Evolutionary conservation across 2,329 filamentous ascomycete species (phyloP).

Genomic region (Periconia sp.): DNA sequence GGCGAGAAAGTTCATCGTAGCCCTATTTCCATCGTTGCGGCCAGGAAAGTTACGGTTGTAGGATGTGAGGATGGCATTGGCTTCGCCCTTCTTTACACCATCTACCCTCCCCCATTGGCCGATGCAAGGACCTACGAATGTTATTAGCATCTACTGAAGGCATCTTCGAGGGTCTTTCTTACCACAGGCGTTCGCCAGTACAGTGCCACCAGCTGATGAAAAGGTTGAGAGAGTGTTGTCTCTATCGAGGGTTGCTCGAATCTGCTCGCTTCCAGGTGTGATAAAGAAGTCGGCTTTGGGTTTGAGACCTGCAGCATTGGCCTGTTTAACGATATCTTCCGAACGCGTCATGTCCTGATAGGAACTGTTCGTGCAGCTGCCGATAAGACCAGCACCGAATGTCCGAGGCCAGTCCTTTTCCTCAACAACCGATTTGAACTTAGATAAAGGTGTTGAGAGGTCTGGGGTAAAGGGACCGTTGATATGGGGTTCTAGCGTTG

Average conservation of each 20-base stretch:
- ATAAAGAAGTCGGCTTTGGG: conserved; percentile 93
- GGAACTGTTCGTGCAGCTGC: conserved; percentile 98
- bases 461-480: conserved; percentile 98
- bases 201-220: conserved; percentile 80
- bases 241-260: conserved; percentile 89
- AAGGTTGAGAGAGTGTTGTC: conserved; percentile 89
- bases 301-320: conserved; percentile 84
- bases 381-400: conserved; percentile 91
- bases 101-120: conserved; percentile 91
- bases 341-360: conserved; percentile 98
- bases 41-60: conserved; percentile 99
- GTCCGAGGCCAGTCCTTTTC: conserved; percentile 89
- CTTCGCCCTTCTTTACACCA: conserved; percentile 79
- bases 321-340: conserved; percentile 91
- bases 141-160: too few relatives aligned
- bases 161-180: too few relatives aligned
- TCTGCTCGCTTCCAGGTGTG: conserved; percentile 95
- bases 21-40: conserved; percentile 94
- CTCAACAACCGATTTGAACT: conserved; percentile 84
- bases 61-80: conserved; percentile 93
- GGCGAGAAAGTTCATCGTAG: conserved; percentile 98
- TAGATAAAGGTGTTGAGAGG: conserved; percentile 87
- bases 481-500: conserved; percentile 89
- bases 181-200: conserved; percentile 92
- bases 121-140: conserved; percentile 75